Evolutionary conservation across 768 basidiomycete species (phyloP).

Genomic region (Tulasnella sp.): DNA sequence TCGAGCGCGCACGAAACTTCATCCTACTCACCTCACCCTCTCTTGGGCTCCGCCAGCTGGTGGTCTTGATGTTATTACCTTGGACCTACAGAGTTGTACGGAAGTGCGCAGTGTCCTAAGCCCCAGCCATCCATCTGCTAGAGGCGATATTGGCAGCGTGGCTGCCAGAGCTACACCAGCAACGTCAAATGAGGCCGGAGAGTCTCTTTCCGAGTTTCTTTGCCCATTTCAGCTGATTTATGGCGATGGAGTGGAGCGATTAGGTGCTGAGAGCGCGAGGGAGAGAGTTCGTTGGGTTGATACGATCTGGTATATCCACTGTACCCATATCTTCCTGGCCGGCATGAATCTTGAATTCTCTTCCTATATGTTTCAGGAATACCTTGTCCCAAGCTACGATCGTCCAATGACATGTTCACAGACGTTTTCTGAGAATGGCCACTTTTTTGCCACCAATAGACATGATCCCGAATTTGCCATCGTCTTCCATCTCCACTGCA

Average conservation of each 20-base stretch:
- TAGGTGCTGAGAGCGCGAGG: conserved; percentile 76
- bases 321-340: too few relatives aligned
- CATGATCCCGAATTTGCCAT: neutral
- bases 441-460: conserved; percentile 4
- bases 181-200: conserved; percentile 27
- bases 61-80: conserved; percentile 71
- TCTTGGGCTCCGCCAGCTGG: conserved; percentile 82
- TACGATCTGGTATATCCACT: conserved; percentile 70
- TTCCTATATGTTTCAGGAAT: conserved; percentile 43
- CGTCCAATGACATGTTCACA: conserved; percentile 32
- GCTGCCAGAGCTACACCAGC: conserved; percentile 55
- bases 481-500: conserved; percentile 1
- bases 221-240: conserved; percentile 90
- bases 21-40: conserved; percentile 72
- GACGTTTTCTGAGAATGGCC: conserved; percentile 43
- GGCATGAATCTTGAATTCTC: too few relatives aligned
- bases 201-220: conserved; percentile 51
- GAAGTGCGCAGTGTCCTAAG: conserved; percentile 77
- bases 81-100: conserved; percentile 79
- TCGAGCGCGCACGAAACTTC: conserved; percentile 70
- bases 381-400: conserved; percentile 50
- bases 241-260: conserved; percentile 75
- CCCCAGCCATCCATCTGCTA: conserved; percentile 67
- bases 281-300: conserved; percentile 89
- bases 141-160: conserved; percentile 78